These are phyloP conservation scores for Ascochyta lentis DNA, from an alignment of 2,329 filamentous ascomycete genomes.

Conservation along the genomic window DNA sequence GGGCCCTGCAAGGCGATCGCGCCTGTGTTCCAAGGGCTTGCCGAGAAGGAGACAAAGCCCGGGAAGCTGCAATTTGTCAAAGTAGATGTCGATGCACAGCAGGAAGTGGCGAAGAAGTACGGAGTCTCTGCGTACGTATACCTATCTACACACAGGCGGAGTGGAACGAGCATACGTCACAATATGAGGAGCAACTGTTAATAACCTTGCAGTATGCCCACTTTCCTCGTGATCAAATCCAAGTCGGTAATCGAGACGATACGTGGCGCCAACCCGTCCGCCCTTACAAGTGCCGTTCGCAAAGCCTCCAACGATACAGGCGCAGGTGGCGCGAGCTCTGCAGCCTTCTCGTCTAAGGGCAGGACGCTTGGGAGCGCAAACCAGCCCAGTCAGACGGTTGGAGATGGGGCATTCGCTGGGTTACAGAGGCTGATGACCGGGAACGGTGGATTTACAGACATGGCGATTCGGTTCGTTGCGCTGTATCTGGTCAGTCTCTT, in stretches of 20 bases:
- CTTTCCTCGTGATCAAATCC: conserved; percentile 57
- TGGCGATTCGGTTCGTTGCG: conserved; percentile 54
- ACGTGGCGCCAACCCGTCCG: conserved; percentile 57
- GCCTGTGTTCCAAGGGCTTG: conserved; percentile 59
- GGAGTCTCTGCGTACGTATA: conserved; percentile 55
- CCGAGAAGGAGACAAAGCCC: conserved; percentile 56
- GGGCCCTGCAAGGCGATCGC: conserved; percentile 63
- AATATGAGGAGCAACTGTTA: not conserved
- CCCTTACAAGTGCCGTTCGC: conserved; percentile 55
- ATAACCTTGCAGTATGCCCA: conserved; percentile 51
- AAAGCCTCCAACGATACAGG: conserved; percentile 52
- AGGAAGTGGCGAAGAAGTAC: conserved; percentile 58
- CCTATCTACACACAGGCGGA: not conserved
- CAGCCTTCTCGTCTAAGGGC: conserved; percentile 52
- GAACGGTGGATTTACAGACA: conserved; percentile 48
- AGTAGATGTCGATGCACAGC: conserved; percentile 62
- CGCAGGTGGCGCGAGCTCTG: conserved; percentile 42
- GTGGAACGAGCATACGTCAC: not conserved
- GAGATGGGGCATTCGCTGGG: conserved; percentile 34
- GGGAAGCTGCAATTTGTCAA: conserved; percentile 60
- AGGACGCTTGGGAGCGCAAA: conserved; percentile 50
- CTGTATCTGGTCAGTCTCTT: conserved; percentile 56
- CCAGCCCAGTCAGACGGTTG: conserved; percentile 33
- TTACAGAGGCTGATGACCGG: conserved; percentile 36
- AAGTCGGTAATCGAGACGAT: conserved; percentile 54